phyloP scores from a whole-genome alignment of 2,329 filamentous ascomycete species.

The Colletotrichum aenigma region DNA sequence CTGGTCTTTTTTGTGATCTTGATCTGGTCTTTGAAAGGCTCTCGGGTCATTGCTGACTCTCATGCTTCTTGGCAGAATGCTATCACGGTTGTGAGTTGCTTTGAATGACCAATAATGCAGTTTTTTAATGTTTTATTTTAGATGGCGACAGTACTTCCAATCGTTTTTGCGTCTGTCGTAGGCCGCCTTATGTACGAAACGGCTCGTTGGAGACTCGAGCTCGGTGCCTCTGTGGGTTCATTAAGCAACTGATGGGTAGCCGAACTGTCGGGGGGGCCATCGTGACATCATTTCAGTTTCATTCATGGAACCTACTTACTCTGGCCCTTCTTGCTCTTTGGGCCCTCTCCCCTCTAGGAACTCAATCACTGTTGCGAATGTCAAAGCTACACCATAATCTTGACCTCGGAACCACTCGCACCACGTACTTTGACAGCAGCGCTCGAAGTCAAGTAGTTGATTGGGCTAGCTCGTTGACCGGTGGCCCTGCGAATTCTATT shows the following conservation, averaged over 20 bases:
- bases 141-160: conserved; percentile 29
- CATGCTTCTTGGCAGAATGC: neutral
- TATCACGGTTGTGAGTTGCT: neutral
- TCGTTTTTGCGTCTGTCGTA: conserved; percentile 30
- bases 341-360: conserved; percentile 32
- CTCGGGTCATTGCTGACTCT: neutral
- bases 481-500: too few relatives aligned
- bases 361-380: conserved; percentile 28
- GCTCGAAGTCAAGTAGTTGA: neutral
- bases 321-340: conserved; percentile 27
- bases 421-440: neutral
- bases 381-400: too few relatives aligned
- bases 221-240: conserved; percentile 25
- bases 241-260: conserved; percentile 33
- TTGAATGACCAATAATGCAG: too few relatives aligned
- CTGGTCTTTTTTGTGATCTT: neutral
- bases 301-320: conserved; percentile 27
- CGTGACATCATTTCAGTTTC: conserved; percentile 26
- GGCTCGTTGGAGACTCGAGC: conserved; percentile 29
- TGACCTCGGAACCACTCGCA: too few relatives aligned
- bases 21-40: neutral
- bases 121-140: neutral
- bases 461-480: too few relatives aligned
- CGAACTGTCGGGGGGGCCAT: conserved; percentile 30
- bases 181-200: conserved; percentile 29